These are phyloP conservation scores for Penicillium taxi DNA, from an alignment of 495 filamentous ascomycete species.

Conservation along the genomic window DNA sequence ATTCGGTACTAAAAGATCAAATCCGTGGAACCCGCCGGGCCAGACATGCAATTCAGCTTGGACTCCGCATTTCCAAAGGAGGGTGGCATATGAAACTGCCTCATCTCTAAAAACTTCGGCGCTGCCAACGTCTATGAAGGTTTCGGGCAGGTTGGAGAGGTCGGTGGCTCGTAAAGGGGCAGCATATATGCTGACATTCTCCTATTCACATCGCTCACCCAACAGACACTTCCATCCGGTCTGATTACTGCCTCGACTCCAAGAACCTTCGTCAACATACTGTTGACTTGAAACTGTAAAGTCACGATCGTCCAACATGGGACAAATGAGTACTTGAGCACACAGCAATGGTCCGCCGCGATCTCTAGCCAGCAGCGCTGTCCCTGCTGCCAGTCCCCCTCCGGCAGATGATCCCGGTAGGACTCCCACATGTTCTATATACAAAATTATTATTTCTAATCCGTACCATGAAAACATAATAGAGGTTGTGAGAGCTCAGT, in stretches of 20 bases:
- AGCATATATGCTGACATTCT: constrained; percentile 6
- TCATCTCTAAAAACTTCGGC: constrained; percentile 37
- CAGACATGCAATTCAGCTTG: constrained; percentile 45
- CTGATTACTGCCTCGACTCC: constrained; percentile 11
- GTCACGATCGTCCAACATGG: constrained; percentile 35
- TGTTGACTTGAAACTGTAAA: constrained; percentile 2
- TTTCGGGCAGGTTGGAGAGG: constrained; percentile 12
- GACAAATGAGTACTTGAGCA: constrained; percentile 38
- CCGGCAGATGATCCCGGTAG: too few species aligned
- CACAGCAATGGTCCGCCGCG: constrained; percentile 25
- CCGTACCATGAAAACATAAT: too few species aligned
- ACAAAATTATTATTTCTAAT: too few species aligned
- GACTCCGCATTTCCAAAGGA: constrained; percentile 28
- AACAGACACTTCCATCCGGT: constrained; percentile 4
- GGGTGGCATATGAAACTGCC: constrained; percentile 29
- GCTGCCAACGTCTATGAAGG: constrained; percentile 20
- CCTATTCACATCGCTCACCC: not conserved
- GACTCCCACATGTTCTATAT: too few species aligned
- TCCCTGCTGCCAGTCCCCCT: constrained; percentile 38
- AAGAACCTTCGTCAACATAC: constrained; percentile 11
- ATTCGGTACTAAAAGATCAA: constrained; percentile 21
- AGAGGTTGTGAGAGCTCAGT: too few species aligned
- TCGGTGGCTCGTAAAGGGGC: constrained; percentile 11
- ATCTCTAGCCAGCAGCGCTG: constrained; percentile 34
- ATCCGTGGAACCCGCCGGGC: constrained; percentile 41